phyloP scores from a whole-genome alignment of 2,329 filamentous ascomycete species.

The Niveomyces coronatus region DNA sequence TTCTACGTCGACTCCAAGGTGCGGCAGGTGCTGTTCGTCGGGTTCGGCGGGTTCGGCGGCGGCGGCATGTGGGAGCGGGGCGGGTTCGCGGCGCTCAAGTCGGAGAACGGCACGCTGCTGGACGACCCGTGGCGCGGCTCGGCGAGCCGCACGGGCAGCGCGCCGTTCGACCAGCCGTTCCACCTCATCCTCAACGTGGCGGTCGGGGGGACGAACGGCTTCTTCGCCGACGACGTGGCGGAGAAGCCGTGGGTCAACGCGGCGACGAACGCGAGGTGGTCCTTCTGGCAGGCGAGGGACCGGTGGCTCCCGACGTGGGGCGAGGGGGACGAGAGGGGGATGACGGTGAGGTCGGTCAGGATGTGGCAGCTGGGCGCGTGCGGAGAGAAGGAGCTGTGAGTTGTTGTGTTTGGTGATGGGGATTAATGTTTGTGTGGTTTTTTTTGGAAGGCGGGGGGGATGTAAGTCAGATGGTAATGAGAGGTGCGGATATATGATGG shows the following conservation, averaged over 20 bases:
- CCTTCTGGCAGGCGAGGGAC: constrained; percentile 31
- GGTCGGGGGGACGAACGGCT: constrained; percentile 38
- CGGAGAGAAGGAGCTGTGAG: constrained; percentile 6
- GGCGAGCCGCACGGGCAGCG: constrained; percentile 27
- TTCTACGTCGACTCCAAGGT: constrained; percentile 39
- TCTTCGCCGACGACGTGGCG: constrained; percentile 33
- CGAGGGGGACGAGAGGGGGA: constrained; percentile 28
- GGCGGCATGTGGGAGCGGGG: constrained; percentile 30
- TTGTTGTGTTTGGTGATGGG: no score
- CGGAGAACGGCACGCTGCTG: constrained; percentile 30
- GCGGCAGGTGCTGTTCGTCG: constrained; percentile 27
- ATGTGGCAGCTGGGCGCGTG: constrained; percentile 33
- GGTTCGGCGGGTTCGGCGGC: constrained; percentile 26
- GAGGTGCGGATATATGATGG: no score
- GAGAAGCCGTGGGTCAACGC: constrained; percentile 37
- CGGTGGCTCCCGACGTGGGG: constrained; percentile 40
- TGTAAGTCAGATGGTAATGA: no score
- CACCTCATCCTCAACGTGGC: constrained; percentile 42
- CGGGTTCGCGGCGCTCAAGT: constrained; percentile 25
- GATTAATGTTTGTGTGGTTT: no score
- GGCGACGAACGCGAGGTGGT: constrained; percentile 25
- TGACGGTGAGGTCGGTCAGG: constrained; percentile 35
- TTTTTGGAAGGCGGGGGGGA: no score
- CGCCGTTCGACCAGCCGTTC: constrained; percentile 42
- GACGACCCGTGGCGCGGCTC: constrained; percentile 34